Base-by-base conservation (phyloP, 257 asterid species). In the Solanum infundibuliforme region DNA sequence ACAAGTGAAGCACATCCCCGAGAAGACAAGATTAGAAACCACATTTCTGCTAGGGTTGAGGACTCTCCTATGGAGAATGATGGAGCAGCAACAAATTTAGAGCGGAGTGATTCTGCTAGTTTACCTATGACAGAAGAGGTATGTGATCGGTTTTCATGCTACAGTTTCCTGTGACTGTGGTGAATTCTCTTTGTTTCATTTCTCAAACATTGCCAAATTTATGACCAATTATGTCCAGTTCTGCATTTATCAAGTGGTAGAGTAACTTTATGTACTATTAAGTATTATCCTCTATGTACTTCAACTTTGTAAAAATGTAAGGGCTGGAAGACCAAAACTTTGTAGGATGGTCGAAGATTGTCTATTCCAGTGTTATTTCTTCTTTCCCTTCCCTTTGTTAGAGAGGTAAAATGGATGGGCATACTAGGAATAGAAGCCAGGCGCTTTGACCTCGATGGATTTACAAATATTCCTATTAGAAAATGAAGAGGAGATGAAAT, bases 101-200 rank as follows among this genome's bases (percentile, higher is more conserved):
- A 90, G 48, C 85, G 52, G 46, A 90, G 84, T 87, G 90, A 89
- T 87, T 88, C 93, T 84, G 83, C 73, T 85, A 89, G 89, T 87
- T 79, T 41, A 68, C 87, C 91, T 85, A 87, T 83, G 38, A 93
- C 91, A 87, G 93, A 90, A 71, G 95, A 95, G 99, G 99, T 96
- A 87, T 89, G 92, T 88, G 84, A 82, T 81, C 39, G 81, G 58
- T 89, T 43, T 87, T 74, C 39, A 4, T 74, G 74, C 32, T 62
- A 25, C 76, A 86, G n/a, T 62, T 88, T 77, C 69, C 85, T 81
- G 46, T 58, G 84, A 55, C 31, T 65, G 69, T 46, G 68, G 85
- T 81, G 85, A 81, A 38, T 79, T 46, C 85, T 81, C 39, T 46
- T 81, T 29, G 65, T 76, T 38, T 76, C 83, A 76, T 76, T 38